Evolutionary conservation across 73 alveolate species (phyloP).

Genomic region (Uronychia binucleata): DNA sequence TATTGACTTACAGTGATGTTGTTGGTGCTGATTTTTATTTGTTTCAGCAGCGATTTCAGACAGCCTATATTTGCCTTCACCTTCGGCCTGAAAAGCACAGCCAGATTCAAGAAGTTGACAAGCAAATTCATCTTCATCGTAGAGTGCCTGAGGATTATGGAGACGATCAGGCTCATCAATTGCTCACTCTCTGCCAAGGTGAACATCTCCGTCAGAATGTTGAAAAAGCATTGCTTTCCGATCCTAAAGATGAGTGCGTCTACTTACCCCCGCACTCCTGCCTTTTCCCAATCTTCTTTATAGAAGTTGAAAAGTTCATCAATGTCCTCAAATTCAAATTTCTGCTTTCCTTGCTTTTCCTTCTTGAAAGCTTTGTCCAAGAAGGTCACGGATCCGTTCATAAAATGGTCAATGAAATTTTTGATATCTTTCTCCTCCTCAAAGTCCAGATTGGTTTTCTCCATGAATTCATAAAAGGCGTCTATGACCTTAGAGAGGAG

Average conservation of each 20-base stretch:
- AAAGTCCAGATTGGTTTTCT: not conserved
- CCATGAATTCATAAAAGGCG: constrained; percentile 12
- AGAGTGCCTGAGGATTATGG: not conserved
- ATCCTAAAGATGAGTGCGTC: too few relatives aligned
- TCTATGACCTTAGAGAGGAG: constrained; percentile 29
- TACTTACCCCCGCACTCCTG: not conserved
- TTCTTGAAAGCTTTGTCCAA: not conserved
- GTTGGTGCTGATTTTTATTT: not conserved
- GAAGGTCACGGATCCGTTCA: not conserved
- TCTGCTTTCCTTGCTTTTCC: not conserved
- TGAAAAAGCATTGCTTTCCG: not conserved
- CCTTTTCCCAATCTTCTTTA: not conserved
- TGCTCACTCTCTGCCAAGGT: not conserved
- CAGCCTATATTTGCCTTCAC: not conserved
- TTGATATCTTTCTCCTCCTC: not conserved
- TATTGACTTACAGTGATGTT: not conserved
- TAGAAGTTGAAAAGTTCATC: not conserved
- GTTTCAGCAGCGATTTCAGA: not conserved
- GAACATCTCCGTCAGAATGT: not conserved
- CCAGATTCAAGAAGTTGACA: not conserved
- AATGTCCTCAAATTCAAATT: not conserved
- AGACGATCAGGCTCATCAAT: not conserved
- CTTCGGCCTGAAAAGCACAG: not conserved
- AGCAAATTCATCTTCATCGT: not conserved
- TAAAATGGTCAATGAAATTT: too few relatives aligned